Percentiles rank a stretch among this genome's conserved stretches.
Evolutionary conservation across 2,329 filamentous ascomycete genomes (phyloP).

Genomic region (Madurella fahalii): DNA sequence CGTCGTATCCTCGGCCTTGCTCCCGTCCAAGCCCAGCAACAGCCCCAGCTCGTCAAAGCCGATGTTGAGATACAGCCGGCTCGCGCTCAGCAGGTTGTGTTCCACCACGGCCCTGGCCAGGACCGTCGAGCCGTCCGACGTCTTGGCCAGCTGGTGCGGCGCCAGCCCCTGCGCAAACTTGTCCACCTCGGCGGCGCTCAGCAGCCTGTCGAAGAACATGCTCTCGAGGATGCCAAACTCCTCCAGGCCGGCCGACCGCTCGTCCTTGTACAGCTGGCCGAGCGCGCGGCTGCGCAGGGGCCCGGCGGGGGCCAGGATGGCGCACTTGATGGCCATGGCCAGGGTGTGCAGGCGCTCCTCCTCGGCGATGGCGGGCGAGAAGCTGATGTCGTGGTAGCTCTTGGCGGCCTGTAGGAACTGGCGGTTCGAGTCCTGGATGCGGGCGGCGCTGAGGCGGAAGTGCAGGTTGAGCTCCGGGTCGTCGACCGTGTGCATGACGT

Average conservation of each 20-base stretch:
- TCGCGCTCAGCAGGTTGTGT: constrained; percentile 88
- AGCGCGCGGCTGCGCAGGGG: constrained; percentile 77
- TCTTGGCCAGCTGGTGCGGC: constrained; percentile 86
- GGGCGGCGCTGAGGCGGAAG: constrained; percentile 87
- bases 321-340: constrained; percentile 83
- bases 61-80: constrained; percentile 74
- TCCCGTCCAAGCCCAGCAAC: constrained; percentile 72
- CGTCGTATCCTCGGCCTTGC: constrained; percentile 85
- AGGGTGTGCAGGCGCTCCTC: constrained; percentile 81
- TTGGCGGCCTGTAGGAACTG: constrained; percentile 84
- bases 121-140: constrained; percentile 86
- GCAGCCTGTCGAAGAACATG: constrained; percentile 88
- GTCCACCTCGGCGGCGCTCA: constrained; percentile 76
- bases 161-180: constrained; percentile 77
- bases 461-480: constrained; percentile 73
- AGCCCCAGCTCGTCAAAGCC: constrained; percentile 68
- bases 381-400: constrained; percentile 83
- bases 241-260: constrained; percentile 67
- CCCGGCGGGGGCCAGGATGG: constrained; percentile 86
- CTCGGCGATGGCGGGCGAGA: constrained; percentile 74
- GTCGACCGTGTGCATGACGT: constrained; percentile 74
- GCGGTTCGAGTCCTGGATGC: constrained; percentile 86
- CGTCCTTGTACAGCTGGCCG: constrained; percentile 87
- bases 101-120: constrained; percentile 91
- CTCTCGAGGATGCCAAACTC: constrained; percentile 92